Base-by-base conservation (phyloP, 805 yeast species). In the Saccharomycopsis javanensis region DNA sequence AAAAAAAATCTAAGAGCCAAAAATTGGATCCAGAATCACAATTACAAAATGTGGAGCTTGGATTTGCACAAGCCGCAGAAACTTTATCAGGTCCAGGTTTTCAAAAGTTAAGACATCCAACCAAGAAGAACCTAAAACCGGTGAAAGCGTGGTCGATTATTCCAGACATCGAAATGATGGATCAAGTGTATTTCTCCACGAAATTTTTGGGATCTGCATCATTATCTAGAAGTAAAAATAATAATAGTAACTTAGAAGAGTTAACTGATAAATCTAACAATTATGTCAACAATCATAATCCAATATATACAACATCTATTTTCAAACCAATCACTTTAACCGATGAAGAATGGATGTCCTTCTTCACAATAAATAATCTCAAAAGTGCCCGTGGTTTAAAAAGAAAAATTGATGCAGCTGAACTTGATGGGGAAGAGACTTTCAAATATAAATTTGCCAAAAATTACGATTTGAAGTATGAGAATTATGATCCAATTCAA, bases 121-220 rank as follows among this genome's bases (percentile, higher is more conserved):
- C 79, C 28, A 88, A 84, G 72, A 85, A 79, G 66, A 75, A 79
- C 57, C 71, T 89, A 54, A 82, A 77, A 56, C 96, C 96, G 0
- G 90, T 84, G 20, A 78, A 76, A 59, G 76, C 89, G 1, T 88
- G 90, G 88, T 84, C 85, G 27, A 72, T 94, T 28, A 73, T 91
- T 61, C 99, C 99, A 6, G 97, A 94, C 69, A 82, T 94, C 8
- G 83, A 92, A n/a, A 80, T 87, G 77, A 76, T 89, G 79, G 99
- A 94, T 70, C 83, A 88, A 63, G 80, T 77, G 55, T 89, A 78
- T 65, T 73, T 81, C 64, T 75, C 82, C 33, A 72, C 88, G 48
- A 86, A 84, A 68, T 80, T 88, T 63, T 70, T 72, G 18, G 82
- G 81, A 20, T 75, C 79, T 55, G 81, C 81, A 0, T 70, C 76